Conservation (phyloP, 148 eudicot genomes). For the Rhododendron williamsianum region DNA sequence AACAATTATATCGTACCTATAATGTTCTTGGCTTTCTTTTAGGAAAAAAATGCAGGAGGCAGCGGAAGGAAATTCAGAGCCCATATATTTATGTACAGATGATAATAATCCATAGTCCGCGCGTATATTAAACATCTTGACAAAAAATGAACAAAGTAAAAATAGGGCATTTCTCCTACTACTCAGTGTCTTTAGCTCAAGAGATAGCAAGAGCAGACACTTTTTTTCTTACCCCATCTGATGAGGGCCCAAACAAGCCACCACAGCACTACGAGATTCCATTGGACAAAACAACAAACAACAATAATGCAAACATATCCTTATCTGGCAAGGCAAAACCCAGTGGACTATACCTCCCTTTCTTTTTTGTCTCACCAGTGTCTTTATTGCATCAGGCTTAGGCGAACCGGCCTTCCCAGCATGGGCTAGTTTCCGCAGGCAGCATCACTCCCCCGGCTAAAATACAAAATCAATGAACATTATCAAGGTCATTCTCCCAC, state of each 20-base stretch:
- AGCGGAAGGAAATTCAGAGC: not conserved
- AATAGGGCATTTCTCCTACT: not conserved
- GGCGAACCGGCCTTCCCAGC: not conserved
- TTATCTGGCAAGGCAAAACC: not conserved
- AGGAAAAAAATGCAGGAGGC: not conserved
- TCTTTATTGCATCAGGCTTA: not conserved
- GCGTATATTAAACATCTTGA: not conserved
- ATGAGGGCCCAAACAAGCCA: slow-evolving; percentile 9
- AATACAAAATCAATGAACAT: not conserved
- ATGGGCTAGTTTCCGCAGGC: not conserved
- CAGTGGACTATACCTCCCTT: not conserved
- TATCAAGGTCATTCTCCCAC: not conserved
- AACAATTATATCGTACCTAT: too few species aligned
- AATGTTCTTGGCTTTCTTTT: not conserved
- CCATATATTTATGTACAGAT: slow-evolving; percentile 11
- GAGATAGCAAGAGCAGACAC: not conserved
- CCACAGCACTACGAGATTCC: slow-evolving; percentile 6
- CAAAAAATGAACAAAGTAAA: not conserved
- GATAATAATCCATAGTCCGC: not conserved
- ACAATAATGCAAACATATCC: not conserved
- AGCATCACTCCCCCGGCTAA: not conserved
- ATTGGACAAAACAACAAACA: not conserved
- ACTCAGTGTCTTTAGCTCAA: not conserved
- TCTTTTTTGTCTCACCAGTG: slow-evolving; percentile 1
- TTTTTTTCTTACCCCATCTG: not conserved